phyloP scores from a whole-genome alignment of 306 rosid genomes.

The Cicer bijugum region DNA sequence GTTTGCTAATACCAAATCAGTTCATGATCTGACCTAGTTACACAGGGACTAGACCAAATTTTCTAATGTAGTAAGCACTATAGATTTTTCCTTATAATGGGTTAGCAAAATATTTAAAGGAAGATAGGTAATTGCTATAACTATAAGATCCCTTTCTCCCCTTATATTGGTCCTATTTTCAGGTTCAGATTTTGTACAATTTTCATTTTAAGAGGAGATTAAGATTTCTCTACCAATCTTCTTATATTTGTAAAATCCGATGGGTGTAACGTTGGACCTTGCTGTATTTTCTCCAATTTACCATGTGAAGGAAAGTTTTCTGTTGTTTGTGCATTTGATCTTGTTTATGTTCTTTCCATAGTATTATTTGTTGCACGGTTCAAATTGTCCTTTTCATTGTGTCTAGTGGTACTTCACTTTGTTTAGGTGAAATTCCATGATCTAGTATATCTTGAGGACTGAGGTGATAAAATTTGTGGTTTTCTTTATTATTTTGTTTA shows the following conservation, averaged over 20 bases:
- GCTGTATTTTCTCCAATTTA: not conserved
- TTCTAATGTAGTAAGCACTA: not conserved
- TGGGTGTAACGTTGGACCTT: not conserved
- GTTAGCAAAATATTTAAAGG: not conserved
- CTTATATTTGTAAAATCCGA: constrained; percentile 1
- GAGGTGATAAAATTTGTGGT: not conserved
- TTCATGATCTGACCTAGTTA: constrained; percentile 18
- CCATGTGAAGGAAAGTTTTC: not conserved
- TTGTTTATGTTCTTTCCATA: not conserved
- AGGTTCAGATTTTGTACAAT: constrained; percentile 2
- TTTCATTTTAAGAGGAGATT: constrained; percentile 8
- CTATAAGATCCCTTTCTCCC: not conserved
- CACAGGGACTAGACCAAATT: not conserved
- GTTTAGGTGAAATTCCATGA: constrained; percentile 21
- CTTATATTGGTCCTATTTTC: not conserved
- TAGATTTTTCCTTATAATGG: not conserved
- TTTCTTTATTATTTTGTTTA: constrained; percentile 32
- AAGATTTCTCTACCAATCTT: not conserved
- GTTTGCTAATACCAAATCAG: constrained; percentile 31
- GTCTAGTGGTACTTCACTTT: constrained; percentile 33
- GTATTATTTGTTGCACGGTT: not conserved
- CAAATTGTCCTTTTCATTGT: not conserved
- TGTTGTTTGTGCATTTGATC: not conserved
- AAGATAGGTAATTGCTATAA: constrained; percentile 3
- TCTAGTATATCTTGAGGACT: not conserved